A percentile compares a stretch with the other conserved stretches of the same genome.
Conservation (phyloP, 2,329 filamentous ascomycete species). For the Colletotrichum sp. region DNA sequence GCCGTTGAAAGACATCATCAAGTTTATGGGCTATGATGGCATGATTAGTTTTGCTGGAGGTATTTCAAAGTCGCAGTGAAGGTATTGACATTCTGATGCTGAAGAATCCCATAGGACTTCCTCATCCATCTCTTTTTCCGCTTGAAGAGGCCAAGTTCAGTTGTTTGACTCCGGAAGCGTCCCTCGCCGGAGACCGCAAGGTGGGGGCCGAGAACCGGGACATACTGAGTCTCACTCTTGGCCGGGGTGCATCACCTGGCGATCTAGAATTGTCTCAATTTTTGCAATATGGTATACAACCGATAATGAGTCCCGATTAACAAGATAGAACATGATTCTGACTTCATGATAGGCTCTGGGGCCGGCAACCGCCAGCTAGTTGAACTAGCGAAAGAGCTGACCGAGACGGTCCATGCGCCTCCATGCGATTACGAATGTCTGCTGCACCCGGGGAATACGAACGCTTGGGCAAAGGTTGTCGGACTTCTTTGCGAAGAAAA, state of each 20-base stretch:
- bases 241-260: not conserved
- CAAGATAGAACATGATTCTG: not conserved
- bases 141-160: slow-evolving; percentile 22
- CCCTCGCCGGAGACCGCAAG: not conserved
- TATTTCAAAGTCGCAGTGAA: not conserved
- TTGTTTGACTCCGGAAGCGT: slow-evolving; percentile 4
- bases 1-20: slow-evolving; percentile 37
- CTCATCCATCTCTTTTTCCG: slow-evolving; percentile 33
- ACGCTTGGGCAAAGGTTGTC: slow-evolving; percentile 35
- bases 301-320: not conserved
- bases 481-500: slow-evolving; percentile 17
- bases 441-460: slow-evolving; percentile 33
- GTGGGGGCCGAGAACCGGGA: not conserved
- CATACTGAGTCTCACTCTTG: slow-evolving; percentile 3
- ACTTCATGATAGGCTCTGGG: not conserved
- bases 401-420: slow-evolving; percentile 25
- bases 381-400: slow-evolving; percentile 22
- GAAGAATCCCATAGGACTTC: slow-evolving; percentile 22
- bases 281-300: not conserved
- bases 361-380: slow-evolving; percentile 24
- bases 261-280: not conserved
- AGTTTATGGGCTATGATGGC: slow-evolving; percentile 36
- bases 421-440: slow-evolving; percentile 27
- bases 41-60: slow-evolving; percentile 37
- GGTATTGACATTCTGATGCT: not conserved